Conservation (phyloP, 192 early-diverging fungal genomes). For the Paraglomus occultum region DNA sequence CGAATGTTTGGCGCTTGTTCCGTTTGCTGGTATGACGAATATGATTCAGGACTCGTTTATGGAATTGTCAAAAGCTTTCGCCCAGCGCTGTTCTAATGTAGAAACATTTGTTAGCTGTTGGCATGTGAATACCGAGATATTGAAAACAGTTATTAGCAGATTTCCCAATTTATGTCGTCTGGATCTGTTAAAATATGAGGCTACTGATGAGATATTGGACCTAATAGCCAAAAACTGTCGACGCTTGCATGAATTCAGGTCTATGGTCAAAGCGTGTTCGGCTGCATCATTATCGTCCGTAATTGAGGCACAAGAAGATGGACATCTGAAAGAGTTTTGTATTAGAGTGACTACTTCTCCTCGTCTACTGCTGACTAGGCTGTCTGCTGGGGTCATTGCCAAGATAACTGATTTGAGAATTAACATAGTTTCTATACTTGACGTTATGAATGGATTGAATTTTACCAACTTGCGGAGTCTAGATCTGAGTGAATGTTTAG, state of each 20-base stretch:
- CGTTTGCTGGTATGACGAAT: neutral
- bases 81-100: constrained; percentile 1
- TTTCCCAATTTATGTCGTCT: constrained; percentile 16
- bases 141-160: neutral
- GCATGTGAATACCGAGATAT: constrained; percentile 2
- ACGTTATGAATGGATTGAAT: constrained; percentile 4
- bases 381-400: constrained; percentile 4
- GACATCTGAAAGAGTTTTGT: constrained; percentile 19
- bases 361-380: neutral
- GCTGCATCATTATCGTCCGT: neutral
- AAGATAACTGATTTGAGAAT: constrained; percentile 22
- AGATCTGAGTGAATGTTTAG: constrained; percentile 14
- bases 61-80: constrained; percentile 16
- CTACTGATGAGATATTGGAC: constrained; percentile 6
- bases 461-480: constrained; percentile 9
- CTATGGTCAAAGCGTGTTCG: constrained; percentile 2
- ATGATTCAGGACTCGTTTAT: constrained; percentile 18
- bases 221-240: constrained; percentile 8
- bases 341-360: constrained; percentile 12
- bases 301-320: constrained; percentile 6
- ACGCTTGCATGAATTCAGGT: constrained; percentile 7
- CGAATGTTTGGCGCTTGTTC: neutral
- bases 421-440: constrained; percentile 13
- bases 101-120: constrained; percentile 13
- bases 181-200: constrained; percentile 23